Percentiles rank a stretch among this genome's conserved stretches.
These are phyloP conservation scores for Porogramme epimiltina DNA, from an alignment of 1,284 basidiomycete species.

Conservation along the genomic window DNA sequence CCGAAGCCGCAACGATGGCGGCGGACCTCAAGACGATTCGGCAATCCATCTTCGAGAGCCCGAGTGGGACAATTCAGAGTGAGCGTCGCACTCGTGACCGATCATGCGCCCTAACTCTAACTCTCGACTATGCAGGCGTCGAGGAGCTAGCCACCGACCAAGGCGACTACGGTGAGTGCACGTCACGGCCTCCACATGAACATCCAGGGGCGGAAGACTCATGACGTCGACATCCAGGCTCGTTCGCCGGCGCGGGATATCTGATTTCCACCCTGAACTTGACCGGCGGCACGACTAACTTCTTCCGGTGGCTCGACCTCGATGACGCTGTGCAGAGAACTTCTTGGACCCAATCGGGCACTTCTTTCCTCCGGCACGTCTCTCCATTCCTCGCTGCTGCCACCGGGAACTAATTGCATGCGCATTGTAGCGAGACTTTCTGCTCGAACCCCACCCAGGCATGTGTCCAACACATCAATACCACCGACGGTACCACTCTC, in stretches of 20 bases:
- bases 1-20: constrained; percentile 46
- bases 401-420: not conserved
- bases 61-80: constrained; percentile 63
- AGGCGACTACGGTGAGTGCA: constrained; percentile 60
- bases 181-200: not conserved
- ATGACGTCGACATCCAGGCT: constrained; percentile 45
- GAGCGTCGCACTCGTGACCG: constrained; percentile 19
- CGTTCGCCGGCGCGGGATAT: constrained; percentile 68
- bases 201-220: not conserved
- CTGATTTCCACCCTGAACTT: constrained; percentile 52
- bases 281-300: constrained; percentile 46
- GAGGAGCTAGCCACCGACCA: constrained; percentile 50
- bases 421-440: constrained; percentile 56
- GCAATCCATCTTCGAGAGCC: constrained; percentile 56
- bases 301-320: constrained; percentile 68
- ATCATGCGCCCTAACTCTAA: not conserved
- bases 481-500: constrained; percentile 32
- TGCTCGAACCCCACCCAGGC: constrained; percentile 66
- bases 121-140: constrained; percentile 45
- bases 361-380: constrained; percentile 48
- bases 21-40: constrained; percentile 55
- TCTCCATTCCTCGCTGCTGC: not conserved
- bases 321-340: constrained; percentile 60
- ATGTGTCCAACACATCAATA: constrained; percentile 57
- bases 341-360: constrained; percentile 55